Evolutionary conservation across 345 rosid genomes (phyloP), one percentile per base, ranked within the genome.

Genomic region (Citrus unshiu): DNA sequence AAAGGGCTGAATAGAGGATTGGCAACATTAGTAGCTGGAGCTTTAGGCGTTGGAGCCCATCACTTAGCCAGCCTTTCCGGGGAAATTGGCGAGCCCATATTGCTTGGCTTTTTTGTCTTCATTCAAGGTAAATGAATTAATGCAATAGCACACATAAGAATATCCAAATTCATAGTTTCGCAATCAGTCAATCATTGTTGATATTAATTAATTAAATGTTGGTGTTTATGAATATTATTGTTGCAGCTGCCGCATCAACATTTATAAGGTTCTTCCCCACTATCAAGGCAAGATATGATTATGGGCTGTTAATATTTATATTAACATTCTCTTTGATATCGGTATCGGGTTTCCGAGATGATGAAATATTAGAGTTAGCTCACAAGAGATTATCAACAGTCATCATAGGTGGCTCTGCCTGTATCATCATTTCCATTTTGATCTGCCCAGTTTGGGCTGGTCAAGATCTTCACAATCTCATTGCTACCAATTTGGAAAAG

Each of bases 221-320:
- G 25, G 24, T 64, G 6, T 5, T 32, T 3, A 4, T 51, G 79
- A 49, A 51, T 57, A 21, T 57, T 2, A 54, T 3, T 27, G 34
- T 62, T 83, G 79, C 85, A 93, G 98, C 97, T 67, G 67, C 90
- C 21, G 34, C 78, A 34, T 81, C 90, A 9, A 93, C 98, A 34
- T 95, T 91, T 76, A 27, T 89, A 68, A 81, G 98, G 49, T 95
- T 93, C 84, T 88, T 93, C 24, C 98, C 98, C 4, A 68, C 76
- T 34, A 80, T 95, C 73, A 95, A 92, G 86, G 91, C 93, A 18
- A 91, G 97, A 88, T 95, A 93, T 40, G 97, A 95, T 79, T 95
- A 95, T 68, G 92, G 97, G 66, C 71, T 93, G 51, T 49, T 87
- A 77, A 89, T 92, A 68, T 95, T 95, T 84, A 91, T 93, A 56